Percentiles rank a stretch among this genome's conserved stretches.
phyloP scores from a whole-genome alignment of 2,329 filamentous ascomycete genomes.

The Curvularia eragrostidis region DNA sequence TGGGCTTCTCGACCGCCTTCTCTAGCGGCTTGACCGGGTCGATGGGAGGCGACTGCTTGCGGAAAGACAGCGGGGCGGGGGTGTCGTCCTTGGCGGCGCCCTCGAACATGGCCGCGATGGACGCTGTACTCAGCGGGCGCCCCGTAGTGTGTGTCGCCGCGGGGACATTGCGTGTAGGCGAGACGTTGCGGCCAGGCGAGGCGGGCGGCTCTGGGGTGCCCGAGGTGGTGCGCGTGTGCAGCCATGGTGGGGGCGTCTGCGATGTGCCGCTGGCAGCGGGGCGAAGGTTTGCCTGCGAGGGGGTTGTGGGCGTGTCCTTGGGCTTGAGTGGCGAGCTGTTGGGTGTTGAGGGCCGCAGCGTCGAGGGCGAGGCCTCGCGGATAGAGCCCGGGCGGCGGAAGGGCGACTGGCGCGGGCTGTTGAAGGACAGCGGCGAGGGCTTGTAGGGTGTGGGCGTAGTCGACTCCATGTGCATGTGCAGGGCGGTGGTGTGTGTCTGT shows the following conservation, averaged over 20 bases:
- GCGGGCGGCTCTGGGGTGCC: slow-evolving; percentile 38
- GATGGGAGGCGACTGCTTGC: slow-evolving; percentile 13
- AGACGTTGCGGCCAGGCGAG: slow-evolving; percentile 40
- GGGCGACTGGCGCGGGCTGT: slow-evolving; percentile 53
- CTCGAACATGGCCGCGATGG: slow-evolving; percentile 49
- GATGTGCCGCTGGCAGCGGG: slow-evolving; percentile 40
- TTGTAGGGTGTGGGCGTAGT: slow-evolving; percentile 49
- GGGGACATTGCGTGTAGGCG: slow-evolving; percentile 33
- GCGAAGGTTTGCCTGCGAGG: slow-evolving; percentile 38
- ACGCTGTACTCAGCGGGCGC: slow-evolving; percentile 37
- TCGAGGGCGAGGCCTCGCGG: slow-evolving; percentile 47
- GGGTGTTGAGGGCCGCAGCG: slow-evolving; percentile 50
- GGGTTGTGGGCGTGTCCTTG: slow-evolving; percentile 34
- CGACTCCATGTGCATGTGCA: slow-evolving; percentile 28
- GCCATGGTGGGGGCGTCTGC: slow-evolving; percentile 45
- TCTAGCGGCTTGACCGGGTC: slow-evolving; percentile 12
- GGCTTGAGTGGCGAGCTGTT: slow-evolving; percentile 52
- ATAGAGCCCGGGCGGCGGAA: slow-evolving; percentile 55
- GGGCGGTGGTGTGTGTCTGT: background rate
- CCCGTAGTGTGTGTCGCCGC: slow-evolving; percentile 29
- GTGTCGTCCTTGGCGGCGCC: slow-evolving; percentile 41
- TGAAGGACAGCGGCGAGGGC: slow-evolving; percentile 54
- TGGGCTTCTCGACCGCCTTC: slow-evolving; percentile 53
- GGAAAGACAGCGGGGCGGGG: slow-evolving; percentile 26
- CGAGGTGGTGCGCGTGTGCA: slow-evolving; percentile 41